phyloP scores from a whole-genome alignment of 139 green algal genomes.

The Desmodesmus armatus region DNA sequence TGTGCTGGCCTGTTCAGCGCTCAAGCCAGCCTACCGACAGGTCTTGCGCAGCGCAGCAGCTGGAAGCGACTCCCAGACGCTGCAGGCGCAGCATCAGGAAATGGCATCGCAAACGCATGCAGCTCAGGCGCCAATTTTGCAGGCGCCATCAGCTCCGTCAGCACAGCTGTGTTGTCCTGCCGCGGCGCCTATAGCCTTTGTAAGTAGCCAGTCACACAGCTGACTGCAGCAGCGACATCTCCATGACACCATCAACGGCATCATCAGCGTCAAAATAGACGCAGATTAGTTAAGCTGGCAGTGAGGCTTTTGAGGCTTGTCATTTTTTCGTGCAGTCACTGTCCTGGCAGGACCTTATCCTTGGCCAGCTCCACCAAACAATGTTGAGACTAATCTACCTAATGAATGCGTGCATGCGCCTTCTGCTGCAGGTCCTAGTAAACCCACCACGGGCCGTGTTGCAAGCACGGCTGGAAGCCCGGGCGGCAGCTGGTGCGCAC shows the following conservation, averaged over 20 bases:
- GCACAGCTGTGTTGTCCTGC: too few species aligned
- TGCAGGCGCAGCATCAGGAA: background rate
- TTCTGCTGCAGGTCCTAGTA: conserved; percentile 10
- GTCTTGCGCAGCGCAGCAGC: background rate
- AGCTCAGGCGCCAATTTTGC: background rate
- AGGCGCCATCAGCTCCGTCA: background rate
- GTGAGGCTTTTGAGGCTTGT: too few species aligned
- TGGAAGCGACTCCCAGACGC: background rate
- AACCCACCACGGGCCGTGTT: background rate
- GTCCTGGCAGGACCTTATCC: too few species aligned
- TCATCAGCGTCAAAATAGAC: too few species aligned
- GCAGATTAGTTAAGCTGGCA: background rate
- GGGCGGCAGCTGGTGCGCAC: background rate
- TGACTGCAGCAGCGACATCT: too few species aligned
- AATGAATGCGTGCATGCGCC: background rate
- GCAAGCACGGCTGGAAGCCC: background rate
- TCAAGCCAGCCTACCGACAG: background rate
- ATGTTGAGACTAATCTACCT: background rate
- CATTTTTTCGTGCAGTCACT: too few species aligned
- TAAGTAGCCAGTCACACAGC: too few species aligned
- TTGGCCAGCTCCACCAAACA: background rate
- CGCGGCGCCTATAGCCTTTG: too few species aligned
- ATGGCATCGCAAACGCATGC: background rate
- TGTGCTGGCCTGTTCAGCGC: conserved; percentile 1
- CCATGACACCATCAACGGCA: too few species aligned